Evolutionary conservation across 2,329 filamentous ascomycete genomes (phyloP).

Genomic region (Hyphodiscus sp.): DNA sequence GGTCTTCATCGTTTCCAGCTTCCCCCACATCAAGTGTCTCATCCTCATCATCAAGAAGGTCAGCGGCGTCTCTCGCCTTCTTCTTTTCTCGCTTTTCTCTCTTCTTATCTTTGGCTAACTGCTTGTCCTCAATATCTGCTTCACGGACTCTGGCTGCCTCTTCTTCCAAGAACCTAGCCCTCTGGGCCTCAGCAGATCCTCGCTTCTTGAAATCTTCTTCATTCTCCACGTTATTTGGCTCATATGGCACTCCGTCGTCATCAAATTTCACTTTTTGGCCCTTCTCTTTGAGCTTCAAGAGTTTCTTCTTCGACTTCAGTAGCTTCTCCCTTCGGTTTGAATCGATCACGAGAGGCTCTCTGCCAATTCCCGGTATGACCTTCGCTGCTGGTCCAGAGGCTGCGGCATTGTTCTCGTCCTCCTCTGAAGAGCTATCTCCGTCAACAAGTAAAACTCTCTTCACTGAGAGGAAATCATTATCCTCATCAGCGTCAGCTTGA

Average conservation of each 20-base stretch:
- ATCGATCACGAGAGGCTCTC: constrained; percentile 74
- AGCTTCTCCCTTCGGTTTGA: constrained; percentile 94
- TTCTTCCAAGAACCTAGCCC: constrained; percentile 68
- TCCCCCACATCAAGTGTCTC: constrained; percentile 27
- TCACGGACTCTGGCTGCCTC: constrained; percentile 65
- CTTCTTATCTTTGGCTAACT: constrained; percentile 68
- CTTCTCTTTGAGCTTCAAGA: constrained; percentile 83
- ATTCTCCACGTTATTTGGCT: constrained; percentile 81
- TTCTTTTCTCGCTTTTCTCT: constrained; percentile 68
- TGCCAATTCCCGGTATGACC: constrained; percentile 60
- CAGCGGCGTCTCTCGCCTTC: constrained; percentile 58
- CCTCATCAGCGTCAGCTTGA: constrained; percentile 53
- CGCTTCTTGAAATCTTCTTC: constrained; percentile 72
- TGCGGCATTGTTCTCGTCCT: constrained; percentile 38
- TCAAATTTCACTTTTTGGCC: constrained; percentile 85
- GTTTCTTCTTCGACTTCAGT: constrained; percentile 90
- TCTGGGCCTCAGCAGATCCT: constrained; percentile 70
- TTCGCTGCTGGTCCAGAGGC: constrained; percentile 41
- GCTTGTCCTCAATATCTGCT: constrained; percentile 80
- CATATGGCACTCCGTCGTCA: constrained; percentile 80
- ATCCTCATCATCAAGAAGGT: constrained; percentile 35
- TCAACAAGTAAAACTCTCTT: constrained; percentile 79
- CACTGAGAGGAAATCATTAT: constrained; percentile 80
- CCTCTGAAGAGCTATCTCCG: constrained; percentile 39
- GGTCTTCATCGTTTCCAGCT: constrained; percentile 42